These are phyloP conservation scores for Schizothecium vesticola DNA, from an alignment of 495 filamentous ascomycete genomes.

Conservation along the genomic window DNA sequence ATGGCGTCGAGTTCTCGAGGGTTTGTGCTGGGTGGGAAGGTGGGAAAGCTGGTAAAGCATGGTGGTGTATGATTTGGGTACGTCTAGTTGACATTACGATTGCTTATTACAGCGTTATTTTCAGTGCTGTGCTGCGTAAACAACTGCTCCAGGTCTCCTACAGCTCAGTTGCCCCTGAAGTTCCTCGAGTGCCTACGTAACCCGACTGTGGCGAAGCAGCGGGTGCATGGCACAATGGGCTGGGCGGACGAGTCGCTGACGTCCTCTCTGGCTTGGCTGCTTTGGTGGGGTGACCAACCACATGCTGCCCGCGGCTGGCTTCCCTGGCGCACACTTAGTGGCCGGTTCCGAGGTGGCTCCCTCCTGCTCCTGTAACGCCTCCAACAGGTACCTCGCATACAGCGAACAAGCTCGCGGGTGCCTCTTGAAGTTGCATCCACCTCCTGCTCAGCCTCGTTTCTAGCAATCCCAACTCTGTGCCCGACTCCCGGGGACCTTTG, in stretches of 20 bases:
- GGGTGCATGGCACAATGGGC: not conserved
- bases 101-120: not conserved
- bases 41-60: not conserved
- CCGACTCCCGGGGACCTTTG: not conserved
- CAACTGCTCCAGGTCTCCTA: not conserved
- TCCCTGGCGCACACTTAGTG: not conserved
- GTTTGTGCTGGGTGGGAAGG: not conserved
- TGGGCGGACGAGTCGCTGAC: constrained; percentile 8
- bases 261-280: constrained; percentile 1
- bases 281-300: not conserved
- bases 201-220: not conserved
- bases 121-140: not conserved
- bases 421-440: not conserved
- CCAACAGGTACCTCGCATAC: not conserved
- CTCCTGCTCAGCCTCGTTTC: constrained; percentile 13
- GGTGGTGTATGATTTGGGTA: not conserved
- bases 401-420: not conserved
- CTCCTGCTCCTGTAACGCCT: not conserved
- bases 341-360: not conserved
- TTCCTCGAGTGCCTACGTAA: not conserved
- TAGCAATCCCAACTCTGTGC: not conserved
- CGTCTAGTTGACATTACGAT: not conserved
- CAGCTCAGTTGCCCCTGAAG: not conserved
- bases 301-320: not conserved
- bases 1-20: not conserved